A percentile compares a stretch with the other conserved stretches of the same genome.
Evolutionary conservation across 306 rosid species (phyloP).

Genomic region (Acacia melanoxylon): DNA sequence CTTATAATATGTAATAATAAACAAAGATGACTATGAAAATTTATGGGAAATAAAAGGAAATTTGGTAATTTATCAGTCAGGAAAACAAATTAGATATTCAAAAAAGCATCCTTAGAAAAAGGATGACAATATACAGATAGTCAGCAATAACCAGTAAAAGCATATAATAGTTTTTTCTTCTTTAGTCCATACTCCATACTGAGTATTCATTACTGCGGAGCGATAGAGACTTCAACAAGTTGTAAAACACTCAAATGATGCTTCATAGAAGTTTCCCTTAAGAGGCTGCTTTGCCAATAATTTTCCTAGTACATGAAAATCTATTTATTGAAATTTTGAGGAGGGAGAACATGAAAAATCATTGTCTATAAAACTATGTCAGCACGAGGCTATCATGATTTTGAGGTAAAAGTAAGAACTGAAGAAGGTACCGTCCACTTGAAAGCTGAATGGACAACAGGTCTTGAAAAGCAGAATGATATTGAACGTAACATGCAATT

Average conservation of each 20-base stretch:
- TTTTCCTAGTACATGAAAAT: no score
- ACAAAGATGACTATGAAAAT: conserved; percentile 6
- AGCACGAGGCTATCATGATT: neutral
- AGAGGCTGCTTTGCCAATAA: no score
- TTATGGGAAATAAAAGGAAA: neutral
- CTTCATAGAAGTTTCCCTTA: no score
- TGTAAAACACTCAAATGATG: no score
- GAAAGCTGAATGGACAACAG: neutral
- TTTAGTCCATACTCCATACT: no score
- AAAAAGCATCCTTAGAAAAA: neutral
- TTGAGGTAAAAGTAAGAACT: neutral
- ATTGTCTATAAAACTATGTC: neutral
- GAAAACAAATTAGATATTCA: neutral
- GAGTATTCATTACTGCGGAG: no score
- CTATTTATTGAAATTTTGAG: no score
- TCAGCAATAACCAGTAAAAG: neutral
- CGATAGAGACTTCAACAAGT: no score
- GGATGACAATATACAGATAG: neutral
- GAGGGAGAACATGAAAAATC: no score
- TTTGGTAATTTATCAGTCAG: neutral
- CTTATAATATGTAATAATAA: neutral
- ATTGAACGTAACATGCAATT: neutral
- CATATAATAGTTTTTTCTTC: neutral
- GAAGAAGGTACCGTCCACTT: neutral
- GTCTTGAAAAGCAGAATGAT: neutral